Conservation (phyloP, 2,329 filamentous ascomycete species). For the Alternaria panax region DNA sequence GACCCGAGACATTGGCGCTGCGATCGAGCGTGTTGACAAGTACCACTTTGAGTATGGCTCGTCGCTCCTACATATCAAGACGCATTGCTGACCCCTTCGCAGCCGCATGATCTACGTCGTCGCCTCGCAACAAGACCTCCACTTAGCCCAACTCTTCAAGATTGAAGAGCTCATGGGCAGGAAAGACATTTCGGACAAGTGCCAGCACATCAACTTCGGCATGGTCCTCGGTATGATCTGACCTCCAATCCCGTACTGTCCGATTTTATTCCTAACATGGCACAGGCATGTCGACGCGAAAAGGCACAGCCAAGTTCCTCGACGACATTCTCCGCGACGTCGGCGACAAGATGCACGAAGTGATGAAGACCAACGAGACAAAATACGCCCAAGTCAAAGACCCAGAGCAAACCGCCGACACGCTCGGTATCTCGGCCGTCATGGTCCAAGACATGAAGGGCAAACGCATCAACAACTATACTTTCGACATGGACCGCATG, state of each 20-base stretch:
- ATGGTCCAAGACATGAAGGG: constrained; percentile 99
- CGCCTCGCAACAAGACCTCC: constrained; percentile 69
- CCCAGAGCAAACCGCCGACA: constrained; percentile 82
- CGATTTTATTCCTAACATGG: background rate
- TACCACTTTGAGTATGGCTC: constrained; percentile 63
- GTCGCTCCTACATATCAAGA: background rate
- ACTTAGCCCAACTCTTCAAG: constrained; percentile 71
- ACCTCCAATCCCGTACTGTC: background rate
- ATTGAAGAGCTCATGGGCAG: constrained; percentile 68
- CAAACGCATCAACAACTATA: constrained; percentile 77
- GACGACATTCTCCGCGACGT: constrained; percentile 64
- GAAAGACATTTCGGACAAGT: constrained; percentile 65
- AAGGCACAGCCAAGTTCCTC: constrained; percentile 64
- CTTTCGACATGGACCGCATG: constrained; percentile 83
- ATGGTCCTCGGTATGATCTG: constrained; percentile 63
- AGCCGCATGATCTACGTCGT: constrained; percentile 72
- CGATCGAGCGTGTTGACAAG: constrained; percentile 67
- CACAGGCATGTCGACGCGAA: constrained; percentile 65
- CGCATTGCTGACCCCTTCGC: background rate
- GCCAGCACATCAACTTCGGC: constrained; percentile 71
- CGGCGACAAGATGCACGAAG: constrained; percentile 95
- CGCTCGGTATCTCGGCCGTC: constrained; percentile 88
- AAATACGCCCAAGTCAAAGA: constrained; percentile 93
- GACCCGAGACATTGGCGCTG: constrained; percentile 73
- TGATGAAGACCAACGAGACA: constrained; percentile 87